phyloP scores from a whole-genome alignment of 306 rosid genomes.

The Lablab purpureus region DNA sequence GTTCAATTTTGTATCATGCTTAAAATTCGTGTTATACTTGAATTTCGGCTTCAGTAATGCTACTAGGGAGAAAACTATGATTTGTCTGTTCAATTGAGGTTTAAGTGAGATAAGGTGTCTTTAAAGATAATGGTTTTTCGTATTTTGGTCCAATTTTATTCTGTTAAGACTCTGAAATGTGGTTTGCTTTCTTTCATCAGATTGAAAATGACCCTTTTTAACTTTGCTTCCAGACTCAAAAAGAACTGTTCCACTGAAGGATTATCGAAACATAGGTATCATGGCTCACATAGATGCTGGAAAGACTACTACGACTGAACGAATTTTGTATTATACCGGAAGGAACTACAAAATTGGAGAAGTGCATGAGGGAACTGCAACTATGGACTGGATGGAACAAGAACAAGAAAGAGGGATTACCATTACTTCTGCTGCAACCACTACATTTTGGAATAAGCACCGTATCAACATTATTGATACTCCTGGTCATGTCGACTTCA shows the following conservation, averaged over 20 bases:
- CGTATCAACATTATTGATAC: conserved; percentile 96
- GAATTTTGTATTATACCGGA: conserved; percentile 89
- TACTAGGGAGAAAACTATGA: conserved; percentile 8
- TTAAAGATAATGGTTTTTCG: conserved; percentile 8
- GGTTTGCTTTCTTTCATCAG: conserved; percentile 7
- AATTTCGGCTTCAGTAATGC: conserved; percentile 1
- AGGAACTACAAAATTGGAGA: conserved; percentile 97
- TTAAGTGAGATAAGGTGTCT: neutral
- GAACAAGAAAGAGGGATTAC: conserved; percentile 99
- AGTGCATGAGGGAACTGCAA: conserved; percentile 96
- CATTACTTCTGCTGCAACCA: conserved; percentile 98
- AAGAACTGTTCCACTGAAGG: conserved; percentile 71
- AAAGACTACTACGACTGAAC: conserved; percentile 92
- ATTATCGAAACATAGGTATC: conserved; percentile 94
- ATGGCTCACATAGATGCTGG: conserved; percentile 99
- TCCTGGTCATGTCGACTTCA: conserved; percentile 97
- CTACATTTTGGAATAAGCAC: conserved; percentile 94
- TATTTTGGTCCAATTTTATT: conserved; percentile 10
- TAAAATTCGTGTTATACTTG: conserved; percentile 3
- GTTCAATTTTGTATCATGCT: neutral
- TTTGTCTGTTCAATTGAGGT: conserved; percentile 18
- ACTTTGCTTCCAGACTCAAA: conserved; percentile 55
- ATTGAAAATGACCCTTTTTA: conserved; percentile 36
- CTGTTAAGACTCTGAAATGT: neutral
- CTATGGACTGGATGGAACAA: conserved; percentile 99